Conservation (phyloP, 129 eudicot genomes). For the Lactuca saligna region DNA sequence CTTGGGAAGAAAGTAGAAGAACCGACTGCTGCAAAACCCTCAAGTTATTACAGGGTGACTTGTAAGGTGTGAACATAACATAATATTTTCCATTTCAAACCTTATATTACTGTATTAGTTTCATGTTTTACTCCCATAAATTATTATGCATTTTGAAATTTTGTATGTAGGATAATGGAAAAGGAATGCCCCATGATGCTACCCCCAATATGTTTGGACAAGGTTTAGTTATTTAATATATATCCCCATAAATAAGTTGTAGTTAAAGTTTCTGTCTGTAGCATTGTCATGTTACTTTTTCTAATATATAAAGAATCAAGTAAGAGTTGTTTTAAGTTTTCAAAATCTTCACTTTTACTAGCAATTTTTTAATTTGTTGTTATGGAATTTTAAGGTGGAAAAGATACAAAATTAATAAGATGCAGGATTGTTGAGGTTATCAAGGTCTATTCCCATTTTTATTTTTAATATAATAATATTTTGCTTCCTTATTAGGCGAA, state of each 20-base stretch:
- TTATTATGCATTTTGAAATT: no score
- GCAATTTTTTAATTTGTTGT: conserved; percentile 8
- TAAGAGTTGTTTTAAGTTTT: conserved; percentile 33
- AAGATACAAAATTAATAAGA: conserved; percentile 91
- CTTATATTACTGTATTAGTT: no score
- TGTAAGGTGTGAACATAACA: no score
- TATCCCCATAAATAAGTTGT: neutral
- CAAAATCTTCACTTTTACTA: neutral
- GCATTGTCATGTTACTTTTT: conserved; percentile 14
- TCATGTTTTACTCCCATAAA: no score
- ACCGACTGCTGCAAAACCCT: conserved; percentile 45
- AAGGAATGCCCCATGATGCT: no score
- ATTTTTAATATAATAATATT: no score
- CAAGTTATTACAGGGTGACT: neutral
- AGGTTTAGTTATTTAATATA: conserved; percentile 42
- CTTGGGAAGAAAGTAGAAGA: conserved; percentile 64
- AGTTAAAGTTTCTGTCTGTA: conserved; percentile 11
- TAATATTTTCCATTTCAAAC: no score
- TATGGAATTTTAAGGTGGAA: conserved; percentile 81
- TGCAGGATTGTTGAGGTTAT: no score
- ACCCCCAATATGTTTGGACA: conserved; percentile 95
- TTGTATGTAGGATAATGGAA: no score
- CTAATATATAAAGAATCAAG: conserved; percentile 72
- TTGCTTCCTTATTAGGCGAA: conserved; percentile 17
- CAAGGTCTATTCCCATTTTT: no score